Percentiles rank a stretch among this genome's conserved stretches.
Evolutionary conservation across 129 eudicot genomes (phyloP).

Genomic region (Erigeron canadensis): DNA sequence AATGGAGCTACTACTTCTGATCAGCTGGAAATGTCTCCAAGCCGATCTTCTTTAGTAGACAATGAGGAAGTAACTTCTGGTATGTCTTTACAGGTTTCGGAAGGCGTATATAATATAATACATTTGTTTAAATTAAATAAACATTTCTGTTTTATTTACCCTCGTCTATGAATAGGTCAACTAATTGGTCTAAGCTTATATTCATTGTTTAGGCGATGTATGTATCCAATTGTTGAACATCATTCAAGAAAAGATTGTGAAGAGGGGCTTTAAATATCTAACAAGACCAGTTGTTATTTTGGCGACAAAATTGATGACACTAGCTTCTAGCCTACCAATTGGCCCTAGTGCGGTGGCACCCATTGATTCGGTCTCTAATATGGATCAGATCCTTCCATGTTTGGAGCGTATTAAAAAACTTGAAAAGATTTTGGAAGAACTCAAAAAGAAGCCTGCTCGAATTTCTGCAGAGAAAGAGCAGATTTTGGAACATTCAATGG

Average conservation of each 20-base stretch:
- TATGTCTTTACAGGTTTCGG: conserved; percentile 24
- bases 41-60: conserved; percentile 17
- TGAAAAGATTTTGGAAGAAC: conserved; percentile 63
- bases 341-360: conserved; percentile 43
- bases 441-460: conserved; percentile 56
- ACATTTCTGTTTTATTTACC: neutral
- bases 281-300: conserved; percentile 44
- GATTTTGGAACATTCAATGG: conserved; percentile 67
- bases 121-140: neutral
- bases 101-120: conserved; percentile 38
- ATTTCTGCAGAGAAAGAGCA: conserved; percentile 77
- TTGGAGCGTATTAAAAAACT: conserved; percentile 72
- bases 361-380: conserved; percentile 21
- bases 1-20: conserved; percentile 26
- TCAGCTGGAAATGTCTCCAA: conserved; percentile 31
- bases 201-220: conserved; percentile 36
- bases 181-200: neutral
- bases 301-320: conserved; percentile 39
- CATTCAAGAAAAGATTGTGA: conserved; percentile 55
- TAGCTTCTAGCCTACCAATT: conserved; percentile 37
- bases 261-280: conserved; percentile 48
- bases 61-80: conserved; percentile 25
- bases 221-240: conserved; percentile 34
- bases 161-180: neutral
- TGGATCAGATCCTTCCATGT: conserved; percentile 51